Base-by-base conservation (phyloP, 352 stramenopile species). In the Globisporangium parvum region DNA sequence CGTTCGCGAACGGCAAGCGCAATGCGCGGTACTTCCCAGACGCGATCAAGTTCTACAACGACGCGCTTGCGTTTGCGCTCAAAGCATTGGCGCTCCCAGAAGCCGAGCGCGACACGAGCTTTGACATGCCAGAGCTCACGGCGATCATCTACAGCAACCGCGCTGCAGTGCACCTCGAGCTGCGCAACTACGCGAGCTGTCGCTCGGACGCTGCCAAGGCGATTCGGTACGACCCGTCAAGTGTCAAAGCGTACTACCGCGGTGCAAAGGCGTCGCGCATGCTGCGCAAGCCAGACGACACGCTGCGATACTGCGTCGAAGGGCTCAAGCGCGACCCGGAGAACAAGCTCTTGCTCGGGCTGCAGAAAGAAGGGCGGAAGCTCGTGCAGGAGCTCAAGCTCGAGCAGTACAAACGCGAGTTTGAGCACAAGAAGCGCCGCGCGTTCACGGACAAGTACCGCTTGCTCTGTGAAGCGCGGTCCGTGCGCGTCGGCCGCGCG, bases 141-240 rank as follows among this genome's bases (percentile, higher is more conserved):
- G 72, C 82, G 21, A 74, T 89, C 57, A 93, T 93, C 55, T 70
- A 87, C 53, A 78, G 73, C 62, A 95, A 95, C 62, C 82, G 85
- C 47, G 82, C 85, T 2, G 82, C 85, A 1, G 82, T 90, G 58
- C 78, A 95, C 33, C 55, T 93, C 45, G 81, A 91, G 62, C 74
- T 93, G n/a, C 78, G 77, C 56, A 95, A 95, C 67, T 95, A 93
- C 57, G 81, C 71, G 26, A 91, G 80, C 59, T 93, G 81, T 54
- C 83, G 81, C 52, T 87, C 83, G 1, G 85, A 95, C 49, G 78
- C 83, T 5, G 83, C 83, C 31, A 77, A 80, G 44, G 80, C 85
- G 33, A 71, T 95, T 21, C 73, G 72, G 28, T 72, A 85, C 53
- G 80, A 93, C 58, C 62, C 72, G 0, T 73, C 39, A n/a, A 91